phyloP scores from a whole-genome alignment of 2,329 filamentous ascomycete species.

The Magnaporthales sp. region DNA sequence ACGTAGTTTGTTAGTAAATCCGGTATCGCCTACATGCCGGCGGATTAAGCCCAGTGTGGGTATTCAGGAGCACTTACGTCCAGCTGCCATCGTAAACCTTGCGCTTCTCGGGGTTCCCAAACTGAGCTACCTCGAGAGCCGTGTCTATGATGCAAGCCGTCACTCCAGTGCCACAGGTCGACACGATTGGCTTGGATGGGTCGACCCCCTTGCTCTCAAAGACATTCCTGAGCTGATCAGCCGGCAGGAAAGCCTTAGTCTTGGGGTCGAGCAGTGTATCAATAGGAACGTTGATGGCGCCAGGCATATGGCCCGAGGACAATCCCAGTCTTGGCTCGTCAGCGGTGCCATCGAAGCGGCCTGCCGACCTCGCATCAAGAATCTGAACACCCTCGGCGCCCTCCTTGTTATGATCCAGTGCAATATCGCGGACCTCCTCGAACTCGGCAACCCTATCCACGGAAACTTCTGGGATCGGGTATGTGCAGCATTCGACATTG shows the following conservation, averaged over 20 bases:
- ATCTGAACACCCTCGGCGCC: conserved; percentile 78
- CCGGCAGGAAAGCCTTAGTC: conserved; percentile 71
- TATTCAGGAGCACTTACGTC: conserved; percentile 61
- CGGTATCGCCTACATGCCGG: neutral
- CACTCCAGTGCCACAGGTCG: conserved; percentile 86
- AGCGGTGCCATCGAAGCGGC: conserved; percentile 73
- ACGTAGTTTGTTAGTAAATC: conserved; percentile 3
- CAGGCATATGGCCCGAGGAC: conserved; percentile 85
- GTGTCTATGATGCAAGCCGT: conserved; percentile 88
- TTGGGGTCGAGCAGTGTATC: conserved; percentile 70
- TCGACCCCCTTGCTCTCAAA: conserved; percentile 78
- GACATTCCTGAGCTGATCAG: conserved; percentile 62
- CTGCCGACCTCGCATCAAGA: conserved; percentile 73
- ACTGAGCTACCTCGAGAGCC: conserved; percentile 71
- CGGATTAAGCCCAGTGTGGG: conserved; percentile 4
- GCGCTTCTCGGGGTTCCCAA: conserved; percentile 56
- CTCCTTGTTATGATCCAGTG: conserved; percentile 69
- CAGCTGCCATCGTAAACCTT: conserved; percentile 93
- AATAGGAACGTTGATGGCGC: conserved; percentile 76
- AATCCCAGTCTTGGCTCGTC: conserved; percentile 82
- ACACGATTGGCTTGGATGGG: conserved; percentile 71
- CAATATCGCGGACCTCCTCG: conserved; percentile 73
- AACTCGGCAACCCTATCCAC: conserved; percentile 63
- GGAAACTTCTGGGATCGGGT: conserved; percentile 54
- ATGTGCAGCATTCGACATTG: conserved; percentile 55